These are phyloP conservation scores for Echinosophora koreensis DNA, from an alignment of 306 rosid species.

Conservation along the genomic window DNA sequence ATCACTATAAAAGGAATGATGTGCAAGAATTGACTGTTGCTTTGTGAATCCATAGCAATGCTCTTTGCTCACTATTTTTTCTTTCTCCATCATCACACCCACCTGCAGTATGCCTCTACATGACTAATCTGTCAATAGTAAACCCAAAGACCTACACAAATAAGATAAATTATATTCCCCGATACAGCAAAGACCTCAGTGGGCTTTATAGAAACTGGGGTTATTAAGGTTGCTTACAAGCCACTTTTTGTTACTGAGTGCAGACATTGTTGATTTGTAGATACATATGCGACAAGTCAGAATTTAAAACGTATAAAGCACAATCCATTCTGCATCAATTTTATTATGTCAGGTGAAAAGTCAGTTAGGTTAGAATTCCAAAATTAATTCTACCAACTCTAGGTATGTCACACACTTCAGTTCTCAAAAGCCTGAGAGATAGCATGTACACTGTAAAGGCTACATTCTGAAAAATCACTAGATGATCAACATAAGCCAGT, in stretches of 20 bases:
- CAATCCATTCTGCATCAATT: conserved; percentile 11
- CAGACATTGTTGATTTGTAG: background rate
- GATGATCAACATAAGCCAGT: background rate
- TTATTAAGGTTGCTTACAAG: background rate
- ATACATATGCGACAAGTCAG: background rate
- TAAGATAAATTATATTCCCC: background rate
- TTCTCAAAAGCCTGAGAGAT: background rate
- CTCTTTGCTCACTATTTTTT: background rate
- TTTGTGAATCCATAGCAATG: conserved; percentile 4
- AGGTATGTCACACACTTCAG: background rate
- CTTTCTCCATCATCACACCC: conserved; percentile 1
- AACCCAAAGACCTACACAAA: background rate
- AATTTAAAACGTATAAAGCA: conserved; percentile 1
- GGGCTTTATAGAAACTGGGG: conserved; percentile 1
- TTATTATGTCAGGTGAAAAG: conserved; percentile 2
- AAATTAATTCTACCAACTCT: conserved; percentile 15
- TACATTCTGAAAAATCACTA: background rate
- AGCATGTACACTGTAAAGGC: background rate
- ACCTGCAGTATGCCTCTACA: background rate
- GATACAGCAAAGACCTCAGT: background rate
- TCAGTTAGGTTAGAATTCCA: conserved; percentile 2
- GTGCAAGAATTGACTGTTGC: background rate
- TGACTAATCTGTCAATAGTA: conserved; percentile 8
- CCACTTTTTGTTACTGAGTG: background rate
- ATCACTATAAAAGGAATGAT: background rate